These are phyloP conservation scores for Grigorovia humatica DNA, from an alignment of 805 yeast genomes.

Conservation along the genomic window DNA sequence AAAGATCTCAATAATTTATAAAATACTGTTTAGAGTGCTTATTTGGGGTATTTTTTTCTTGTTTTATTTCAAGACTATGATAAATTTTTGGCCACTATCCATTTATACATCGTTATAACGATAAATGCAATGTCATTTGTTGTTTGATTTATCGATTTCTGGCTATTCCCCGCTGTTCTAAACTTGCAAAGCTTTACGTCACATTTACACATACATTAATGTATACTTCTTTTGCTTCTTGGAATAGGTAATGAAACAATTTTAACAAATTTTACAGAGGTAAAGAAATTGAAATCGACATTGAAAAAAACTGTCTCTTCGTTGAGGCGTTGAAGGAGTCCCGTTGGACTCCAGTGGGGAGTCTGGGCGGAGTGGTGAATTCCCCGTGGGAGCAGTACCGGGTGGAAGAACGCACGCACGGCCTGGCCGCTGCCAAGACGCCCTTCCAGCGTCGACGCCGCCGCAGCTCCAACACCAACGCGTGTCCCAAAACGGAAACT, in stretches of 20 bases:
- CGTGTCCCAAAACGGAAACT: neutral
- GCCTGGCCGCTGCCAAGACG: neutral
- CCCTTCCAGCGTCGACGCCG: neutral
- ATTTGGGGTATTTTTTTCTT: too few species aligned
- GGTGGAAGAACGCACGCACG: too few species aligned
- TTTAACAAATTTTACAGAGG: neutral
- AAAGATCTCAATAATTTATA: neutral
- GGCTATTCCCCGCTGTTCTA: too few species aligned
- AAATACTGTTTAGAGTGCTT: neutral
- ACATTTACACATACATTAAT: conserved; percentile 10
- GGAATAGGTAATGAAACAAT: neutral
- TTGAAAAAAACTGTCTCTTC: neutral
- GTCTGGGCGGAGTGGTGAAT: neutral
- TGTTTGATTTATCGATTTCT: neutral
- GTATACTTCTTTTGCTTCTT: conserved; percentile 10
- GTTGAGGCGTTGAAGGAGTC: neutral
- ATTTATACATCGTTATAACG: too few species aligned
- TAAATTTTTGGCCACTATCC: neutral
- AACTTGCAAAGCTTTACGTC: neutral
- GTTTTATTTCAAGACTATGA: neutral
- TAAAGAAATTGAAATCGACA: neutral
- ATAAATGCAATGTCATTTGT: too few species aligned
- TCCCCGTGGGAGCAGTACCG: neutral
- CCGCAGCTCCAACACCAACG: neutral
- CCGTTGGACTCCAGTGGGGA: neutral